phyloP scores from a whole-genome alignment of 495 filamentous ascomycete species.

The Xylaria grammica region DNA sequence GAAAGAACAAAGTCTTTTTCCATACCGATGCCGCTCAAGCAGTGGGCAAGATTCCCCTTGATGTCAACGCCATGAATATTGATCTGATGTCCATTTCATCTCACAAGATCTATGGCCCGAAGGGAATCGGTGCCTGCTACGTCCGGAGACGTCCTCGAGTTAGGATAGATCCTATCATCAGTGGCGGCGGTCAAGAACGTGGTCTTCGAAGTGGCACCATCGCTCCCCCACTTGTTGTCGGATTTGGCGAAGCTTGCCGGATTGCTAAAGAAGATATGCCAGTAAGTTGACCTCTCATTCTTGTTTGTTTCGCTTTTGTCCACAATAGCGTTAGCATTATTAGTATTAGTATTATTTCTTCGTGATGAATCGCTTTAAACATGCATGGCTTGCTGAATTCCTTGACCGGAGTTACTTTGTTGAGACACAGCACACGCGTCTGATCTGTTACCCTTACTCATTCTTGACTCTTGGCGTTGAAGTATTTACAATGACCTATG shows the following conservation, averaged over 20 bases:
- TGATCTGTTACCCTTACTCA: slow-evolving; percentile 32
- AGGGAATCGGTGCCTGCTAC: slow-evolving; percentile 95
- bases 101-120: slow-evolving; percentile 98
- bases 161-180: slow-evolving; percentile 93
- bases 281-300: slow-evolving; percentile 59
- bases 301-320: slow-evolving; percentile 19
- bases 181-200: slow-evolving; percentile 93
- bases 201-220: slow-evolving; percentile 92
- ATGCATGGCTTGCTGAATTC: slow-evolving; percentile 70
- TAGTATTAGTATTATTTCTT: no score
- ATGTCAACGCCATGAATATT: slow-evolving; percentile 96
- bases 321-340: no score
- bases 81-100: slow-evolving; percentile 99
- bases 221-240: slow-evolving; percentile 85
- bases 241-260: slow-evolving; percentile 94
- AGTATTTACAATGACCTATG: background rate
- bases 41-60: slow-evolving; percentile 94
- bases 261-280: slow-evolving; percentile 86
- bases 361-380: slow-evolving; percentile 72
- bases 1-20: slow-evolving; percentile 93
- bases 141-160: slow-evolving; percentile 90
- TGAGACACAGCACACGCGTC: slow-evolving; percentile 60
- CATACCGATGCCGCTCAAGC: slow-evolving; percentile 98
- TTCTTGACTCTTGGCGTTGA: slow-evolving; percentile 13
- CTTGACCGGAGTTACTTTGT: slow-evolving; percentile 54